These are phyloP conservation scores for Delonix regia DNA, from an alignment of 306 rosid genomes.

Conservation along the genomic window DNA sequence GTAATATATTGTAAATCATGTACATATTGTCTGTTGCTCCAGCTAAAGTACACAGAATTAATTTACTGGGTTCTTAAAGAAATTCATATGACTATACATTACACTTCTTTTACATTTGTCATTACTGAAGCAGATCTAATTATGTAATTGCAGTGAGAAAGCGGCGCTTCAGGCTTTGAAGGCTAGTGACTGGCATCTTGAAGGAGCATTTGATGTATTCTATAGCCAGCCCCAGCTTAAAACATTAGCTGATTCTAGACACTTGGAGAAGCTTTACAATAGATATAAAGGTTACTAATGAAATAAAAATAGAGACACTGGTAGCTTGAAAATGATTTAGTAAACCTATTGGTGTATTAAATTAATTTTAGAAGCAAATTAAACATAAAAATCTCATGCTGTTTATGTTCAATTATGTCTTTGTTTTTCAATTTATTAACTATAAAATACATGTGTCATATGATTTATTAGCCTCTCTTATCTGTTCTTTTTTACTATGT, in stretches of 20 bases:
- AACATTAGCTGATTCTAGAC: slow-evolving; percentile 78
- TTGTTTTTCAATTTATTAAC: not conserved
- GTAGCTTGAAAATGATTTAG: not conserved
- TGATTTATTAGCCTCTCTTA: not conserved
- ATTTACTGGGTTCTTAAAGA: not conserved
- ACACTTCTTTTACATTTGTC: not conserved
- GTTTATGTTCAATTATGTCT: not conserved
- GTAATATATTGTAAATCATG: not conserved
- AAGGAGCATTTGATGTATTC: slow-evolving; percentile 96
- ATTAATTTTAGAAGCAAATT: not conserved
- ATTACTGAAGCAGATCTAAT: not conserved
- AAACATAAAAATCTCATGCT: not conserved
- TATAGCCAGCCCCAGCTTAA: slow-evolving; percentile 92
- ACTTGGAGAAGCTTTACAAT: slow-evolving; percentile 93
- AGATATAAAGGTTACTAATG: slow-evolving; percentile 89
- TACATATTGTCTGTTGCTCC: slow-evolving; percentile 6
- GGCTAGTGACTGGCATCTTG: slow-evolving; percentile 97
- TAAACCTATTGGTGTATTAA: not conserved
- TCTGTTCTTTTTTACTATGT: not conserved
- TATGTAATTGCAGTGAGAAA: slow-evolving; percentile 73
- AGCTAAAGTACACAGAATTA: not conserved
- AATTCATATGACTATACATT: slow-evolving; percentile 1
- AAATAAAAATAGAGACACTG: slow-evolving; percentile 24
- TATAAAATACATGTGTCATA: not conserved
- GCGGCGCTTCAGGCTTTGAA: slow-evolving; percentile 81